Evolutionary conservation across 768 basidiomycete genomes (phyloP), one percentile per base, ranked within the genome.

Genomic region (Lactifluus volemus): DNA sequence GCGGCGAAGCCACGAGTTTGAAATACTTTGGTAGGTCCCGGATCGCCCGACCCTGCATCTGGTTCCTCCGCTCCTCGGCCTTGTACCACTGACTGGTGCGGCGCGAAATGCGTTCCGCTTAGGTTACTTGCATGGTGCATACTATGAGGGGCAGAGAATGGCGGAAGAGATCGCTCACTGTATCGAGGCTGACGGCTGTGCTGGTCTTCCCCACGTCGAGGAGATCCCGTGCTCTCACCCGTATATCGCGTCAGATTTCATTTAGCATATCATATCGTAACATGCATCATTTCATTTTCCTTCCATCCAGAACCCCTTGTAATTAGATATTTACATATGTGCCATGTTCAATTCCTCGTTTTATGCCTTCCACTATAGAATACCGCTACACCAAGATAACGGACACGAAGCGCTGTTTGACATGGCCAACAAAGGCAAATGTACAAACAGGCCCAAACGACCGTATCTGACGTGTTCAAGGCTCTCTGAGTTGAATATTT

Each of bases 1-100:
- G 84, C 0, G 84, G 84, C 4, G 84, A 86, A 68, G 83, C 79
- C 8, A 84, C 79, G 11, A 84, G 79, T 58, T 69, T 75, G 52
- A 75, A 79, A 63, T 81, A 82, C 71, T 85, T 77, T 63, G 84
- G 84, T 82, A 49, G 42, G 79, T 72, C 32, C 17, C 51, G n/a
- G 36, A 19, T 57, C 38, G 61, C 44, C 5, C 5, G 6, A 14
- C 63, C 19, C 32, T 49, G 42, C 30, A 10, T 53, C 34, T 38
- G n/a, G 32, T 32, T 5, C 12, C 10, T 11, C 38, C 38, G 25
- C 29, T 14, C 12, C 30, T 29, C 29, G 52, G 39, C 11, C 25
- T 29, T 39, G 39, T 10, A 36, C 47, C 45, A 54, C 61, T 63
- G 32, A 63, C 51, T 32, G 44, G 25, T 19, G 21, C 34, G 25